These are phyloP conservation scores for Penicillium crystallinum DNA, from an alignment of 495 filamentous ascomycete genomes.

Conservation along the genomic window DNA sequence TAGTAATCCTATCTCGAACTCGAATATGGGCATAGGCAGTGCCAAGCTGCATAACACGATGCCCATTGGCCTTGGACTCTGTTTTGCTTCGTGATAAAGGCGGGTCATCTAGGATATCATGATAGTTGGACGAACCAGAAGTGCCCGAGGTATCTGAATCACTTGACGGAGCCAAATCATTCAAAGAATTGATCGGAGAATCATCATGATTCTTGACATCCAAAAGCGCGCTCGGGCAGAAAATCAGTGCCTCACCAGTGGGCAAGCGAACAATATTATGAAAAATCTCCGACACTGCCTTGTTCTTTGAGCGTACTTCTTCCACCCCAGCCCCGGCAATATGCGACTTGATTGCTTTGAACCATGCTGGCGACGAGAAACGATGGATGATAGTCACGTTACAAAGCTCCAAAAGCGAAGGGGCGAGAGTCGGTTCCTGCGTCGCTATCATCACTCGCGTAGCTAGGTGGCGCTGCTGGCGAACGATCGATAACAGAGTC, in stretches of 20 bases:
- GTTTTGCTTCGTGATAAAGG: too few relatives aligned
- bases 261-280: constrained; percentile 50
- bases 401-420: constrained; percentile 62
- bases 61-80: neutral
- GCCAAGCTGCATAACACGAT: constrained; percentile 7
- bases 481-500: constrained; percentile 57
- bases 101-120: neutral
- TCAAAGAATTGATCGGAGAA: neutral
- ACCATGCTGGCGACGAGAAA: constrained; percentile 69
- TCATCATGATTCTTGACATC: neutral
- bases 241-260: constrained; percentile 59
- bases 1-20: constrained; percentile 18
- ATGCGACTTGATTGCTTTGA: constrained; percentile 54
- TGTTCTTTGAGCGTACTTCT: constrained; percentile 3
- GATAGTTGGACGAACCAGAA: neutral
- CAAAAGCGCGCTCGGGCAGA: constrained; percentile 39
- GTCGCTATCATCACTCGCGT: constrained; percentile 66
- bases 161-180: neutral
- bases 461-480: constrained; percentile 65
- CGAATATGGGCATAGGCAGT: constrained; percentile 12
- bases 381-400: constrained; percentile 71
- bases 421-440: constrained; percentile 73
- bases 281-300: constrained; percentile 37
- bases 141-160: neutral
- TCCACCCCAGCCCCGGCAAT: constrained; percentile 40